These are phyloP conservation scores for Candida glaebosa DNA, from an alignment of 805 yeast species.

Conservation along the genomic window DNA sequence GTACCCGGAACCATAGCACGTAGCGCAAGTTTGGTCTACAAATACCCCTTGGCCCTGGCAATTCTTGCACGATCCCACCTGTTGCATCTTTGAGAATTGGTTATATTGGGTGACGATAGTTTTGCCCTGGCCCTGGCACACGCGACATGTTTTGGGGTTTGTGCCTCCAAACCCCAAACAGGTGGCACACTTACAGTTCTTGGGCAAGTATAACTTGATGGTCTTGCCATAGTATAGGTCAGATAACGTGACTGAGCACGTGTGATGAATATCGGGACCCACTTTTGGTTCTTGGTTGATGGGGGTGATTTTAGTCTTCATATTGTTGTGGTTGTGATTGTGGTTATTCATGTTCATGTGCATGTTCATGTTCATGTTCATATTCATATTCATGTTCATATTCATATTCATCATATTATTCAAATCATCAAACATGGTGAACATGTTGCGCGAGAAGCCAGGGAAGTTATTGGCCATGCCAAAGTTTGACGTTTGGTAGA, in stretches of 20 bases:
- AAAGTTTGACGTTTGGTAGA: too few species aligned
- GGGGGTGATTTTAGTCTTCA: too few species aligned
- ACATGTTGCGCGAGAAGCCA: too few species aligned
- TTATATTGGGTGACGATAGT: slow-evolving; percentile 45
- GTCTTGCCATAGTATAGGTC: slow-evolving; percentile 60
- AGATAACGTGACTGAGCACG: slow-evolving; percentile 46
- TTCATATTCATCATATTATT: too few species aligned
- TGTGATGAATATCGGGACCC: slow-evolving; percentile 58
- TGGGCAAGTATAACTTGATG: slow-evolving; percentile 52
- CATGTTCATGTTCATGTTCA: too few species aligned
- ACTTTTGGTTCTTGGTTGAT: slow-evolving; percentile 17
- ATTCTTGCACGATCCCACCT: slow-evolving; percentile 26
- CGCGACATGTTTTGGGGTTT: slow-evolving; percentile 31
- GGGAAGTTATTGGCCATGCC: too few species aligned
- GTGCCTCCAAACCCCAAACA: slow-evolving; percentile 56
- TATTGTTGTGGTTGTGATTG: too few species aligned
- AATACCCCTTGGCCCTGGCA: slow-evolving; percentile 36
- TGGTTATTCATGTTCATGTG: too few species aligned
- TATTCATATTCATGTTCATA: too few species aligned
- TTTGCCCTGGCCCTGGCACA: slow-evolving; percentile 44
- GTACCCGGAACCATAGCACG: slow-evolving; percentile 39
- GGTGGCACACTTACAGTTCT: slow-evolving; percentile 42
- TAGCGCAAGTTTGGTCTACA: slow-evolving; percentile 19
- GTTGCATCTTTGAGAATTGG: slow-evolving; percentile 37
- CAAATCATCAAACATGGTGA: too few species aligned